Evolutionary conservation across 805 yeast genomes (phyloP), one percentile per base, ranked within the genome.

Genomic region (Nakazawaea molendinolei): DNA sequence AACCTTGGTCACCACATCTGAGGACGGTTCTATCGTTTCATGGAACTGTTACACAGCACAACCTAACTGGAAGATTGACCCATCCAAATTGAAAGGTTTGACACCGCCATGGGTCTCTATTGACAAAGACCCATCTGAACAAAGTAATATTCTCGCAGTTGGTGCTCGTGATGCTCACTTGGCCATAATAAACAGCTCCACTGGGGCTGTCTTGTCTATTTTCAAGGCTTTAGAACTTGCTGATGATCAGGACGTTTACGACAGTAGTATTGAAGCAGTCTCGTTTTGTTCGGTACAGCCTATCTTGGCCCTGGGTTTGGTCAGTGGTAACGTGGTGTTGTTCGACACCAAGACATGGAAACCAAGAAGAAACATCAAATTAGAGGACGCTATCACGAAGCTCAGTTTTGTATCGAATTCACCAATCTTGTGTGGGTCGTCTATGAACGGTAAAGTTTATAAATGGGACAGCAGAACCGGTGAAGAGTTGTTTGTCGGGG

Each of bases 401-500:
- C 62, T 90, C 28, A 61, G 69, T 47, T 90, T 90, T 48, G 61
- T 84, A 10, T 48, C 54, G 18, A 67, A 67, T 21, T 56, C 68
- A 10, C 64, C 78, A 21, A 45, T 62, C 25, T 63, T 92, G 38
- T 60, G 82, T 25, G 92, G 81, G 1, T 68, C 86, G 5, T 74
- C 84, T 38, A 85, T 86, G 79, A 83, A 87, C 53, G 97, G 97
- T 40, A 74, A 73, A 47, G 74, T 92, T 23, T 80, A 79, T 59
- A 78, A 81, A 56, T 87, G 86, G 83, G 97, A 92, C 58, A 79
- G 83, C 5, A 79, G 96, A 62, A 80, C 87, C 3, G 95, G 95
- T 40, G 76, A 72, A 41, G 79, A 75, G 50, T 59, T 81, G 40
- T 83, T 81, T 62, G 80, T 71, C 23, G 92, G 94, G 44, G 76